A percentile compares a stretch with the other conserved stretches of the same genome.
Conservation (phyloP, 306 rosid species). For the Mimosa pudica region DNA sequence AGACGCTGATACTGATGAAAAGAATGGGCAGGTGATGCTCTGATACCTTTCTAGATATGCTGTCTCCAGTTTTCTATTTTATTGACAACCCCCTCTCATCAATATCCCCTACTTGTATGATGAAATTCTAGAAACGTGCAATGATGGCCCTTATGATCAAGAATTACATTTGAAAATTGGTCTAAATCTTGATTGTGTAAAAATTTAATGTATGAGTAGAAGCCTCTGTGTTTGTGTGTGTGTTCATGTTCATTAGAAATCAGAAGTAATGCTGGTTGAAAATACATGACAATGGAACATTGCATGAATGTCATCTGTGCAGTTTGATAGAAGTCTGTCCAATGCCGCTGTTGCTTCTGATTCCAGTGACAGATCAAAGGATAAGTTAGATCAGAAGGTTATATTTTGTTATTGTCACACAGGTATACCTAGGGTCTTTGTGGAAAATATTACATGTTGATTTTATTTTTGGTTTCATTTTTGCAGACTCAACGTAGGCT, state of each 20-base stretch:
- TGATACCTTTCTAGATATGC: slow-evolving; percentile 26
- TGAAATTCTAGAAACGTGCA: background rate
- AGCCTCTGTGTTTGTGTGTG: background rate
- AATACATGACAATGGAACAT: background rate
- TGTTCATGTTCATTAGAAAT: slow-evolving; percentile 4
- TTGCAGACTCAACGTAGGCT: slow-evolving; percentile 84
- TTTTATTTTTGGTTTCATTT: slow-evolving; percentile 12
- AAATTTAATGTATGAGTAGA: background rate
- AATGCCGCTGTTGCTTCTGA: slow-evolving; percentile 58
- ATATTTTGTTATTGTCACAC: background rate
- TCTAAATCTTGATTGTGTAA: slow-evolving; percentile 4
- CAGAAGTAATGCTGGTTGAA: background rate
- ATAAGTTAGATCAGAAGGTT: slow-evolving; percentile 89
- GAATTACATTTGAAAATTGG: background rate
- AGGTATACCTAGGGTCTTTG: slow-evolving; percentile 10
- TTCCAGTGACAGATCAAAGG: slow-evolving; percentile 87
- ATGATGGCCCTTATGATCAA: background rate
- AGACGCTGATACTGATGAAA: slow-evolving; percentile 89
- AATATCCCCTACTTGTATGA: background rate
- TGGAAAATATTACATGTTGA: slow-evolving; percentile 23
- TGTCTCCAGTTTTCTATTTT: slow-evolving; percentile 9
- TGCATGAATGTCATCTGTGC: slow-evolving; percentile 28
- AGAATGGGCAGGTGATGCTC: slow-evolving; percentile 64
- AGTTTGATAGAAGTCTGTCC: slow-evolving; percentile 69
- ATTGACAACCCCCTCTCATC: background rate